Conservation (phyloP, 169 alveolate genomes). For the Neospora caninum region DNA sequence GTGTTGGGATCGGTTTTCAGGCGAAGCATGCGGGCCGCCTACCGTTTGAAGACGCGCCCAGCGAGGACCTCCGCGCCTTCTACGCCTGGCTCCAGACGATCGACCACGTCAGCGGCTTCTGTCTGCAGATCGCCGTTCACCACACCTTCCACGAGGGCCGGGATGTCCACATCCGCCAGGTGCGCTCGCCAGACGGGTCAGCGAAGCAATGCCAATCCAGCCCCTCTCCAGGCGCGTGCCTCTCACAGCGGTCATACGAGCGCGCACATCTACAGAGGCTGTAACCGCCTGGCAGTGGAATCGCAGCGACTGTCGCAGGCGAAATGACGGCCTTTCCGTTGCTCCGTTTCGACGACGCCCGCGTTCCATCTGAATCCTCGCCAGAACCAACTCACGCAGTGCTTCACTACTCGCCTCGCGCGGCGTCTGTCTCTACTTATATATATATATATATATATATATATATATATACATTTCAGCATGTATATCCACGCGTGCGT, state of each 20-base stretch:
- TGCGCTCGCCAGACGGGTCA: constrained; percentile 9
- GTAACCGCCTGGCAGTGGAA: no score
- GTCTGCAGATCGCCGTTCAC: constrained; percentile 82
- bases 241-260: no score
- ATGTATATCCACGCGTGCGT: neutral
- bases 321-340: no score
- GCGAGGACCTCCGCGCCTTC: neutral
- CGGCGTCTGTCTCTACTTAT: neutral
- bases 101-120: constrained; percentile 78
- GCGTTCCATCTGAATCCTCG: no score
- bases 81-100: constrained; percentile 59
- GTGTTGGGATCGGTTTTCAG: neutral
- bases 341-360: no score
- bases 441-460: neutral
- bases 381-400: no score
- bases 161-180: constrained; percentile 85
- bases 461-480: neutral
- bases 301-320: no score
- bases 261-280: no score
- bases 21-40: neutral
- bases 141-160: constrained; percentile 85
- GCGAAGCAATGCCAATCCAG: no score
- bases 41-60: neutral
- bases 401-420: no score
- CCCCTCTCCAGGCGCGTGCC: no score